Conservation (phyloP, 257 asterid genomes). For the Solanum paucissectum region DNA sequence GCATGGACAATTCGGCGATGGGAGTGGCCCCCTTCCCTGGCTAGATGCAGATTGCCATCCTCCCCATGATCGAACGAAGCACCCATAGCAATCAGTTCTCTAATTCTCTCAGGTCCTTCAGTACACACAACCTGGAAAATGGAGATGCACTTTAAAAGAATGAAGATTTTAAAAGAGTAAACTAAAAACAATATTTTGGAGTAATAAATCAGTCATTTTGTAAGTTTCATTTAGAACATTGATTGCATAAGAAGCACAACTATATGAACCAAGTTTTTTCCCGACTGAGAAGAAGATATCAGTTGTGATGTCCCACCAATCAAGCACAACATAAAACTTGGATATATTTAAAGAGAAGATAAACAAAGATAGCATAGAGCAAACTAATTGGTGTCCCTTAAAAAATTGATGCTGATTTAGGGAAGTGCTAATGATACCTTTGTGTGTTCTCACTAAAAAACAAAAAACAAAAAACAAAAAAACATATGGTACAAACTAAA, state of each 20-base stretch:
- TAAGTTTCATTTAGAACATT: not conserved
- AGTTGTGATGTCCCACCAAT: not conserved
- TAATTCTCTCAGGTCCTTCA: slow-evolving; percentile 96
- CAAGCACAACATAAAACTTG: not conserved
- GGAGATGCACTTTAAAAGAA: not conserved
- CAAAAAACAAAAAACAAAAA: too few species aligned
- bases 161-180: not conserved
- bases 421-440: not conserved
- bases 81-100: slow-evolving; percentile 96
- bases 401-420: not conserved
- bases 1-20: slow-evolving; percentile 96
- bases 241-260: not conserved
- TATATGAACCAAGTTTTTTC: not conserved
- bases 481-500: not conserved
- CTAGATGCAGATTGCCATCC: slow-evolving; percentile 95
- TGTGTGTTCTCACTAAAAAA: not conserved
- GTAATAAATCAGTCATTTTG: not conserved
- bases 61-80: slow-evolving; percentile 98
- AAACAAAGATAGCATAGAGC: not conserved
- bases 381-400: not conserved
- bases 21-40: slow-evolving; percentile 99
- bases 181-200: not conserved
- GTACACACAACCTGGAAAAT: slow-evolving; percentile 83
- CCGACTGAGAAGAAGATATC: not conserved
- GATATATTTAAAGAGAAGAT: not conserved